Evolutionary conservation across 148 eudicot species (phyloP).

Genomic region (Amaranthus hypochondriacus): DNA sequence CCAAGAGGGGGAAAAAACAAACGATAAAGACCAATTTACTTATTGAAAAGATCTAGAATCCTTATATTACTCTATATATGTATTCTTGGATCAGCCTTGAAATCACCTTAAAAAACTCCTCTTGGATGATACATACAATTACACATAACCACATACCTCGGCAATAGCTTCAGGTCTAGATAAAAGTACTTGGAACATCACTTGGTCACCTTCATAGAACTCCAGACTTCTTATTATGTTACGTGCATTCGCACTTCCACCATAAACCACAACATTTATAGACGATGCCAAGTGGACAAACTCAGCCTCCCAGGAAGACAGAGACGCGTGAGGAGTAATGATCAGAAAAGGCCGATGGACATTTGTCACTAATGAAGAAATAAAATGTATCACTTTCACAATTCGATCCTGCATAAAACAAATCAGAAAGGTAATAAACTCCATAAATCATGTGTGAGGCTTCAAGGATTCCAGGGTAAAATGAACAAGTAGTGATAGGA

Average conservation of each 20-base stretch:
- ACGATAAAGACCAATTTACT: neutral
- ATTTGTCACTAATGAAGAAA: constrained; percentile 39
- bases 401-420: constrained; percentile 48
- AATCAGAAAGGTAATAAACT: constrained; percentile 2
- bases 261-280: constrained; percentile 47
- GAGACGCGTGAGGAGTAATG: constrained; percentile 30
- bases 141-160: constrained; percentile 28
- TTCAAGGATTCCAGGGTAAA: too few species aligned
- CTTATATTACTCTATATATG: neutral
- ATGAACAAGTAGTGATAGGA: too few species aligned
- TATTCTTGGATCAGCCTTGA: neutral
- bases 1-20: neutral
- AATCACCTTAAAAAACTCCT: neutral
- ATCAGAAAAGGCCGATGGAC: constrained; percentile 51
- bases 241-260: constrained; percentile 48
- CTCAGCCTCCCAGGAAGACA: constrained; percentile 61
- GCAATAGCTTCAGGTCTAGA: constrained; percentile 47
- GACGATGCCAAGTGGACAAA: constrained; percentile 45
- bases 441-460: too few species aligned
- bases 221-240: constrained; percentile 45
- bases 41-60: neutral
- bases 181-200: constrained; percentile 64
- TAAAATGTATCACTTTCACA: constrained; percentile 31
- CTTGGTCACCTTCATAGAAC: constrained; percentile 38
- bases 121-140: neutral